phyloP scores from a whole-genome alignment of 192 early-diverging fungal species.

The Gonapodya prolifera region DNA sequence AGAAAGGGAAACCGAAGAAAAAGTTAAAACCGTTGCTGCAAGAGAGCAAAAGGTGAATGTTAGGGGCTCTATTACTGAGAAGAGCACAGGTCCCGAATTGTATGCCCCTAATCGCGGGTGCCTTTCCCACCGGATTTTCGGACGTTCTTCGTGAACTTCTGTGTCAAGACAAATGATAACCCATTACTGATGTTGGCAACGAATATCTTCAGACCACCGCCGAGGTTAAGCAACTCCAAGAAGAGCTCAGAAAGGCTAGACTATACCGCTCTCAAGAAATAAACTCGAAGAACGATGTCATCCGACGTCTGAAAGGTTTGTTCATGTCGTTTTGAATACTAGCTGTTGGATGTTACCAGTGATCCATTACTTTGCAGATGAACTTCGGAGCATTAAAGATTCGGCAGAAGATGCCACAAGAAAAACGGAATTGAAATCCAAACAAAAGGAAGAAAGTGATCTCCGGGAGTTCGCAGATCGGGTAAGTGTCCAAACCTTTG shows the following conservation, averaged over 20 bases:
- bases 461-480: conserved; percentile 26
- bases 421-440: conserved; percentile 33
- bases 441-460: conserved; percentile 41
- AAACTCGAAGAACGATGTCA: conserved; percentile 38
- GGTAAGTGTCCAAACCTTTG: conserved; percentile 12
- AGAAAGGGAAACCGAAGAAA: conserved; percentile 35
- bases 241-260: conserved; percentile 34
- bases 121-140: too few species aligned
- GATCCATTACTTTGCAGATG: conserved; percentile 21
- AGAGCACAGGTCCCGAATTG: too few species aligned
- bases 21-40: conserved; percentile 33
- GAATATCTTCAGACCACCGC: conserved; percentile 18
- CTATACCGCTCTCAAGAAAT: conserved; percentile 31
- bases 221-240: conserved; percentile 13
- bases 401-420: conserved; percentile 47
- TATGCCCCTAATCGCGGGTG: too few species aligned
- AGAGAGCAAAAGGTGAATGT: conserved; percentile 41
- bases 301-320: conserved; percentile 38
- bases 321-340: background rate
- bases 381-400: conserved; percentile 41
- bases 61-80: too few species aligned
- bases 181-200: background rate
- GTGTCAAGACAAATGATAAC: too few species aligned
- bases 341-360: background rate
- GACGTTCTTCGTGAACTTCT: too few species aligned